Base-by-base conservation (phyloP, 306 rosid species). In the Benincasa hispida region DNA sequence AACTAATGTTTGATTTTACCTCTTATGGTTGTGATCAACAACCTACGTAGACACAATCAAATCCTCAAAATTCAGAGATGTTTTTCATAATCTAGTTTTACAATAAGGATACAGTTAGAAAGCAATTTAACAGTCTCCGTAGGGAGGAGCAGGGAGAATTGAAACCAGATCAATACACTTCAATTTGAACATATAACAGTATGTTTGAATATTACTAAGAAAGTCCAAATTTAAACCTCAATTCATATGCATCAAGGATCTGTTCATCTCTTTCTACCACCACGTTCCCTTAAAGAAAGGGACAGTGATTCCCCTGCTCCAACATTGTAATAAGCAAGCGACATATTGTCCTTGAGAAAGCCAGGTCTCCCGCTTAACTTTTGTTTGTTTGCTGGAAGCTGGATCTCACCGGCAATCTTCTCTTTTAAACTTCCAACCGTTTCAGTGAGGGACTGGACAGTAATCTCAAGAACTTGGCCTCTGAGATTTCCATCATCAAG, bases 341-440 rank as follows among this genome's bases (percentile, higher is more conserved):
- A 90, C 84, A 91, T 19, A 62, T 91, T 94, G 79, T 94, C 98
- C 91, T 94, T 94, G 84, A 94, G 96, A 84, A 94, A 94, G 35
- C 98, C 97, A 6, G 97, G 96, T 75, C 89, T 94, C 65, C 95
- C 98, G 82, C 96, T 94, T 87, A 94, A 81, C 81, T 91, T 94
- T 87, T 94, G 98, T 83, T 94, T 94, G 85, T 94, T 94, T 67
- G 98, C 96, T 39, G 98, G 97, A 83, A 94, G 96, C 82, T 94
- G 96, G 73, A 91, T 87, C 85, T 94, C 98, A 77, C 96, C 97
- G 6, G 96, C 92, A 84, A 94, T 94, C 86, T 91, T 94, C 86
- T 91, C 98, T 83, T 94, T 94, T 82, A 91, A 80, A 78, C 87
- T 89, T 50, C 95, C 90, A 61, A 94, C 91, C 75, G 96, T 91